Evolutionary conservation across 2,329 filamentous ascomycete species (phyloP), one percentile per base, ranked within the genome.

Genomic region (Fusarium clavum): DNA sequence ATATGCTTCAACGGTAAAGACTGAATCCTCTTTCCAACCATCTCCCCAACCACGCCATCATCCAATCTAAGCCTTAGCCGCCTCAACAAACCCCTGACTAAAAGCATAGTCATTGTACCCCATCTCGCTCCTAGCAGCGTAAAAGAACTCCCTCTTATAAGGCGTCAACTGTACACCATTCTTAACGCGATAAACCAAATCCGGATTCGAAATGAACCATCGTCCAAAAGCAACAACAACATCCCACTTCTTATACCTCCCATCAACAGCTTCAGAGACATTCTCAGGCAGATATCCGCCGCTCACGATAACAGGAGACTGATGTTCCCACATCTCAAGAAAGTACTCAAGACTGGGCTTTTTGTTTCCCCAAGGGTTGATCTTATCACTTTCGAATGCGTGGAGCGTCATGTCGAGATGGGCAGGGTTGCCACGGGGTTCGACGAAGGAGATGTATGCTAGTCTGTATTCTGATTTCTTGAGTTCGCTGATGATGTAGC

Each of bases 121-220:
- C 8, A 63, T 41, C 14, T 70, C 63, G 10, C 57, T 70, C 57
- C 72, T 73, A 22, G 48, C 63, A 8, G 58, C 53, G 61, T 86
- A 85, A 57, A 86, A 84, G 0, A 74, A 77, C 1, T 77, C 69
- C 11, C 82, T 72, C 51, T 82, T 67, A 57, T 84, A 84, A 10
- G 76, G 72, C 8, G 73, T 75, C 14, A 84, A 64, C 3, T 76
- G 69, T 11, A 85, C 65, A 0, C 77, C 77, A 40, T 81, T 62
- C 76, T 79, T 76, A 3, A 83, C 53, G n/a, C 80, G 76, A 71
- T 79, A 83, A 2, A 81, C 76, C 20, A 81, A 59, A 9, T 81
- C 79, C 0, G 79, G 80, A 24, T 79, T 81, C 3, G 78, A 76
- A 8, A 79, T 76, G 41, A 77, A 81, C 58, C 75, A 76, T n/a